phyloP scores from a whole-genome alignment of 352 stramenopile species.

The Pythium angustatum region DNA sequence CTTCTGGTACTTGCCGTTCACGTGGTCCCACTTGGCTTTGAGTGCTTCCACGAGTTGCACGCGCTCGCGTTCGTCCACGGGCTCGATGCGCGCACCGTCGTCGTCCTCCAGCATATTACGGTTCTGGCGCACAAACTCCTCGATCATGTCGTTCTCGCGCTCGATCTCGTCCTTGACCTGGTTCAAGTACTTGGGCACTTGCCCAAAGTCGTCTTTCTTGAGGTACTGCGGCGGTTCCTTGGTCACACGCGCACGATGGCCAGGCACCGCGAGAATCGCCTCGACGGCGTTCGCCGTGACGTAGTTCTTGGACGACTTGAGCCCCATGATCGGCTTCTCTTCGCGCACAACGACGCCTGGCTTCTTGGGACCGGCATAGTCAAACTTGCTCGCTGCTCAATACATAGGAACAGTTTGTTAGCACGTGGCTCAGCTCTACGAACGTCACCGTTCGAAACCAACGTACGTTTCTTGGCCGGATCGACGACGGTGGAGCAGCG shows the following conservation, averaged over 20 bases:
- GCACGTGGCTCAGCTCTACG: background rate
- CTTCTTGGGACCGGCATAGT: conserved; percentile 61
- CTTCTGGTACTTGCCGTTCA: conserved; percentile 95
- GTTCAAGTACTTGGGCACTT: conserved; percentile 90
- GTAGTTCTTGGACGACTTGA: conserved; percentile 93
- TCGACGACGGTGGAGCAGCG: conserved; percentile 50
- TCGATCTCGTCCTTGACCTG: conserved; percentile 93
- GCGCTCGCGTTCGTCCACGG: conserved; percentile 87
- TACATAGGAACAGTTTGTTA: conserved; percentile 10
- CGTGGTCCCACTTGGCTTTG: conserved; percentile 93
- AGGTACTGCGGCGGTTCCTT: conserved; percentile 78
- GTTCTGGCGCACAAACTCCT: conserved; percentile 90
- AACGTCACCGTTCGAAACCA: background rate
- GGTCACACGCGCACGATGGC: conserved; percentile 53
- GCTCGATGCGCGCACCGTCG: conserved; percentile 48
- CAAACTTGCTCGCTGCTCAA: conserved; percentile 66
- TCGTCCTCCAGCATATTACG: conserved; percentile 83
- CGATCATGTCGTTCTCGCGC: conserved; percentile 92
- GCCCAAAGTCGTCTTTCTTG: conserved; percentile 92
- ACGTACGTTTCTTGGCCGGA: conserved; percentile 53
- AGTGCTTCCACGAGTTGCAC: conserved; percentile 83
- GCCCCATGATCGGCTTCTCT: conserved; percentile 91
- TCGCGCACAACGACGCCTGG: conserved; percentile 75
- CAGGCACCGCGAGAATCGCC: conserved; percentile 83
- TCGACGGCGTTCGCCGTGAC: conserved; percentile 93